phyloP scores from a whole-genome alignment of 345 rosid species.

The Eucalyptus paniculata region DNA sequence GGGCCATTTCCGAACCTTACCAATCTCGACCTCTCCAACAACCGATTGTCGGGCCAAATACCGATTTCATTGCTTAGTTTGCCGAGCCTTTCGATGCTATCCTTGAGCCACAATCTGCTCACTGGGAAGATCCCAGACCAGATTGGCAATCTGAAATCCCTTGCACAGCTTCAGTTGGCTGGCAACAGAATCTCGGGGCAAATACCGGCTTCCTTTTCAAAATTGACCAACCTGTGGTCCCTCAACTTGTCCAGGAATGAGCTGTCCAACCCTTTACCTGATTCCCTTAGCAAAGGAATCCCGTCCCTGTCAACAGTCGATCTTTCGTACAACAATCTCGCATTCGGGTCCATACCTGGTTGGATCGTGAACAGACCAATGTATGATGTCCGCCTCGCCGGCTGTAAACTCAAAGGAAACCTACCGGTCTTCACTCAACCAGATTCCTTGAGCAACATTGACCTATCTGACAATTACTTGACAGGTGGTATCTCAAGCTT shows the following conservation, averaged over 20 bases:
- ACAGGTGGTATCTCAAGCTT: conserved; percentile 46
- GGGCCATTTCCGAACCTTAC: conserved; percentile 41
- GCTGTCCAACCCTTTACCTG: conserved; percentile 57
- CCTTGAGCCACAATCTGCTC: conserved; percentile 53
- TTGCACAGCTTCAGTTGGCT: conserved; percentile 51
- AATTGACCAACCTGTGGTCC: conserved; percentile 67
- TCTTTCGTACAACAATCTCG: conserved; percentile 72
- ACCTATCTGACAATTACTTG: conserved; percentile 62
- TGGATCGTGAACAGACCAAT: conserved; percentile 60
- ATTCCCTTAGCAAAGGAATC: conserved; percentile 27
- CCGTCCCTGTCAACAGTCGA: conserved; percentile 71
- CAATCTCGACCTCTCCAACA: conserved; percentile 51
- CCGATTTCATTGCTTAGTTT: conserved; percentile 52
- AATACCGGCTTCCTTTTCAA: conserved; percentile 55
- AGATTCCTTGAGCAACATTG: conserved; percentile 46
- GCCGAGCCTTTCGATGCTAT: conserved; percentile 37
- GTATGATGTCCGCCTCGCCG: conserved; percentile 66
- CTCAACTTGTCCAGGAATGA: conserved; percentile 79
- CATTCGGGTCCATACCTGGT: conserved; percentile 52
- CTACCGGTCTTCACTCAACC: conserved; percentile 59
- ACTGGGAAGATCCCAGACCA: conserved; percentile 54
- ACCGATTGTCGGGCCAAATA: conserved; percentile 45
- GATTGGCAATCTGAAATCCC: conserved; percentile 54
- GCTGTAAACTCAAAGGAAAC: conserved; percentile 57
- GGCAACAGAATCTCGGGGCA: conserved; percentile 54